phyloP scores from a whole-genome alignment of 345 rosid genomes.

The Firmiana major region DNA sequence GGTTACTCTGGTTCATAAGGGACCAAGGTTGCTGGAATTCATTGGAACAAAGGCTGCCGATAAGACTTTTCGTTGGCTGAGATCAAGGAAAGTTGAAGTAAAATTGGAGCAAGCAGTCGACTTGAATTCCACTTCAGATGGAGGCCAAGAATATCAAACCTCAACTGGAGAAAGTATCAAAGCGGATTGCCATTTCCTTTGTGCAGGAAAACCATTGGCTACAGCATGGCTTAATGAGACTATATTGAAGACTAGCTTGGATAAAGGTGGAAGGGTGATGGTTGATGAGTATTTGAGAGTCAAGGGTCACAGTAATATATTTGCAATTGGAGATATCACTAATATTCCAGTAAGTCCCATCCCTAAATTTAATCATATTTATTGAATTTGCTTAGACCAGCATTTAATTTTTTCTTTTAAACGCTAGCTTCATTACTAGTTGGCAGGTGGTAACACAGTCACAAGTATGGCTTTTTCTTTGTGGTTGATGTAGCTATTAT shows the following conservation, averaged over 20 bases:
- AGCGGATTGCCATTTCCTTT: constrained; percentile 78
- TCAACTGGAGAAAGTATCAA: constrained; percentile 57
- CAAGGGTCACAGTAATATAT: constrained; percentile 45
- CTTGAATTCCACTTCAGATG: constrained; percentile 45
- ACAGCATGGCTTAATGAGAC: constrained; percentile 71
- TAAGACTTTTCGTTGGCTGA: constrained; percentile 70
- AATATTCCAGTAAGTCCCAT: constrained; percentile 50
- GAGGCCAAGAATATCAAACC: constrained; percentile 38
- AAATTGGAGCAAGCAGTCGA: constrained; percentile 62
- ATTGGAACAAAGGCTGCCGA: constrained; percentile 63
- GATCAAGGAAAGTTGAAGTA: constrained; percentile 65
- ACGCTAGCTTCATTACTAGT: not conserved
- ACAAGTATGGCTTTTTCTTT: not conserved
- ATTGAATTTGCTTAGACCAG: not conserved
- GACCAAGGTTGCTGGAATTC: constrained; percentile 67
- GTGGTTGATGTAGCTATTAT: not conserved
- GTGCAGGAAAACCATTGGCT: constrained; percentile 58
- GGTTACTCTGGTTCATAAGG: constrained; percentile 72
- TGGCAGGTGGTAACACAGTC: not conserved
- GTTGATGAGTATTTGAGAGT: constrained; percentile 70
- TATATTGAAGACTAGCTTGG: constrained; percentile 45
- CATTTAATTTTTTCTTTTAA: not conserved
- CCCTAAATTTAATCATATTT: not conserved
- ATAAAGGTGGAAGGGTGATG: constrained; percentile 57
- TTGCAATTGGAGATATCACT: constrained; percentile 79